phyloP scores from a whole-genome alignment of 2,329 filamentous ascomycete genomes.

The Helicocarpus griseus region DNA sequence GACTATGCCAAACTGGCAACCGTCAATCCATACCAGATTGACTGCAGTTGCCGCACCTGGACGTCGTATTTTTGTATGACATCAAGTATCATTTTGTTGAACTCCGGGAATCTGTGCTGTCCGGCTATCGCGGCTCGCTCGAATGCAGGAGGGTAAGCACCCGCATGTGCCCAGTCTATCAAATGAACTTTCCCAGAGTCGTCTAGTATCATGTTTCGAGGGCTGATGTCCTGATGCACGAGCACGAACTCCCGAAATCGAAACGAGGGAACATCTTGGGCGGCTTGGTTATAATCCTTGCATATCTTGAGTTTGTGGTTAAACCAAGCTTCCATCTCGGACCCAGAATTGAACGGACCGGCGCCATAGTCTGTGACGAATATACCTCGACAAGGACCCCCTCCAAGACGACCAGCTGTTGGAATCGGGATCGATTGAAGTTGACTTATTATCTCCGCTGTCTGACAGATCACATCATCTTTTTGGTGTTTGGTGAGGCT shows the following conservation, averaged over 20 bases:
- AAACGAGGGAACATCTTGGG: conserved; percentile 21
- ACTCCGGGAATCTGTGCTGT: no score
- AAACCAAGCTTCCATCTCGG: conserved; percentile 13
- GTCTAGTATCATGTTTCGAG: conserved; percentile 28
- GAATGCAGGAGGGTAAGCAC: no score
- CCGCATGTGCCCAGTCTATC: conserved; percentile 28
- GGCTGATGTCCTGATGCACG: conserved; percentile 28
- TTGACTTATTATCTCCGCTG: conserved; percentile 16
- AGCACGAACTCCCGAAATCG: conserved; percentile 21
- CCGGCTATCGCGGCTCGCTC: no score
- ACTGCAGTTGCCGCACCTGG: no score
- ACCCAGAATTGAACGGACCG: conserved; percentile 17
- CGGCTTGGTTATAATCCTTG: conserved; percentile 12
- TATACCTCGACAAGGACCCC: neutral
- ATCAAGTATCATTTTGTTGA: no score
- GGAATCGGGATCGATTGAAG: conserved; percentile 7
- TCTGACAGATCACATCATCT: conserved; percentile 14
- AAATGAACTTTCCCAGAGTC: conserved; percentile 27
- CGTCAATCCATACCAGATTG: no score
- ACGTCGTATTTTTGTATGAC: no score
- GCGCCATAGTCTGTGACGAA: conserved; percentile 15
- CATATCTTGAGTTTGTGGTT: conserved; percentile 23
- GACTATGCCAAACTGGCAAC: no score
- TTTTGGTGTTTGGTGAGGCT: conserved; percentile 10
- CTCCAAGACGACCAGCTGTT: conserved; percentile 12